phyloP scores from a whole-genome alignment of 768 basidiomycete species.

The Boletus tylopilopsis region DNA sequence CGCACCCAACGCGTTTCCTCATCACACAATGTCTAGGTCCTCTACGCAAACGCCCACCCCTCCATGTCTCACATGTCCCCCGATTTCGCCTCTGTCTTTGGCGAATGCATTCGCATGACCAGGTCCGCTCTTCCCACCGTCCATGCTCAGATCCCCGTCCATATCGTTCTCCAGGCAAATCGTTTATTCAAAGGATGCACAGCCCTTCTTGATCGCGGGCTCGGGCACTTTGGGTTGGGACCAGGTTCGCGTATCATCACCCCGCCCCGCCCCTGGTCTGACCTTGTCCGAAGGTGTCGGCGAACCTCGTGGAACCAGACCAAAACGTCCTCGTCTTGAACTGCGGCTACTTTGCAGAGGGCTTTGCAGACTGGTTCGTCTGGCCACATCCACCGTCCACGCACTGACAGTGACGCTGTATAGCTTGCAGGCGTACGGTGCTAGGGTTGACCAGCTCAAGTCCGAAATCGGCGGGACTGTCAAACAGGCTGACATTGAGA shows the following conservation, averaged over 20 bases:
- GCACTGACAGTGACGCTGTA: not conserved
- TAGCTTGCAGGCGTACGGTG: slow-evolving; percentile 86
- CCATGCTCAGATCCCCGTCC: slow-evolving; percentile 1
- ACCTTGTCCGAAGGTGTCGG: slow-evolving; percentile 60
- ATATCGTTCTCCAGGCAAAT: slow-evolving; percentile 49
- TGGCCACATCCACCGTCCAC: not conserved
- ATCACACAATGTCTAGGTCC: slow-evolving; percentile 47
- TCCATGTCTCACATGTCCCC: slow-evolving; percentile 85
- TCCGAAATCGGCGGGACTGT: slow-evolving; percentile 83
- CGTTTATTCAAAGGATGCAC: slow-evolving; percentile 70
- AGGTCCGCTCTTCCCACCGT: slow-evolving; percentile 36
- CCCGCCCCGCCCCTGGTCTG: not conserved
- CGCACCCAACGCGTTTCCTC: not conserved
- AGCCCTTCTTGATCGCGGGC: slow-evolving; percentile 92
- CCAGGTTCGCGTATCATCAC: slow-evolving; percentile 46
- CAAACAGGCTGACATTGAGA: slow-evolving; percentile 52
- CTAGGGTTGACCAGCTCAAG: slow-evolving; percentile 77
- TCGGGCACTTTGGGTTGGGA: slow-evolving; percentile 98
- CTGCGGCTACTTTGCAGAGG: slow-evolving; percentile 92
- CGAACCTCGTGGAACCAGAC: slow-evolving; percentile 83
- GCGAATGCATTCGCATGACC: slow-evolving; percentile 84
- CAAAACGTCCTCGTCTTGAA: slow-evolving; percentile 81
- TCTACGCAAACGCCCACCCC: slow-evolving; percentile 91
- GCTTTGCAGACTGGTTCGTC: slow-evolving; percentile 78
- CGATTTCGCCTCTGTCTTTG: slow-evolving; percentile 85